Evolutionary conservation across 177 flowering plant genomes (phyloP).

Genomic region (Telopea speciosissima): DNA sequence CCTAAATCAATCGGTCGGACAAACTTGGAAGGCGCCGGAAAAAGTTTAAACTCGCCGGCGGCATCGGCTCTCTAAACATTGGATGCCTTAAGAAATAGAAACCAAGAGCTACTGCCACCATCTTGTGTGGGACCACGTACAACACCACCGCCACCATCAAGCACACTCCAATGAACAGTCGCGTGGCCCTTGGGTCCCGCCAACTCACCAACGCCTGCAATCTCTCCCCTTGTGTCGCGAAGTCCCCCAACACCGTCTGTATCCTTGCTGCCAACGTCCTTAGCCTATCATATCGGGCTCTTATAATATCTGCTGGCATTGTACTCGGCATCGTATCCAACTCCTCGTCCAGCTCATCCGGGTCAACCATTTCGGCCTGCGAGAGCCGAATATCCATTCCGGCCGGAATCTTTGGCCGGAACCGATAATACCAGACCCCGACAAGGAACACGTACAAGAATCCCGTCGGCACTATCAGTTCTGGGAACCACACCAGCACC

Average conservation of each 20-base stretch:
- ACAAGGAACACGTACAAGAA: constrained; percentile 64
- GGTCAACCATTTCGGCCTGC: constrained; percentile 69
- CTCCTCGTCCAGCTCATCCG: constrained; percentile 92
- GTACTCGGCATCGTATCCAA: constrained; percentile 73
- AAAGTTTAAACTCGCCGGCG: constrained; percentile 80
- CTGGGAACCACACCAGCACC: constrained; percentile 97
- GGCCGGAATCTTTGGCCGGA: constrained; percentile 73
- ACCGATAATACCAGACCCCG: constrained; percentile 89
- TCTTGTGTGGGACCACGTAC: constrained; percentile 79
- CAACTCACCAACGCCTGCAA: constrained; percentile 86
- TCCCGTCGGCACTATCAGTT: constrained; percentile 80
- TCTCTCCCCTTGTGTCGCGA: constrained; percentile 93
- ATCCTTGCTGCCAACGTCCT: constrained; percentile 72
- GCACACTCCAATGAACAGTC: constrained; percentile 69
- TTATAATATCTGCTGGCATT: constrained; percentile 55
- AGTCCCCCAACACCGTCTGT: constrained; percentile 82
- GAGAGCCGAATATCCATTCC: constrained; percentile 83
- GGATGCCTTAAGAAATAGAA: constrained; percentile 91
- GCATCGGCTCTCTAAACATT: constrained; percentile 94
- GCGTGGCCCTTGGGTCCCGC: constrained; percentile 95
- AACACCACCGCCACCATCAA: constrained; percentile 50
- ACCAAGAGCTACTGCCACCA: constrained; percentile 98
- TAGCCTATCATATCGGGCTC: constrained; percentile 77
- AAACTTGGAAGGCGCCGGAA: constrained; percentile 87
- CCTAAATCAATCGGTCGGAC: constrained; percentile 76